phyloP scores from a whole-genome alignment of 257 asterid genomes.

The Rauvolfia tetraphylla region DNA sequence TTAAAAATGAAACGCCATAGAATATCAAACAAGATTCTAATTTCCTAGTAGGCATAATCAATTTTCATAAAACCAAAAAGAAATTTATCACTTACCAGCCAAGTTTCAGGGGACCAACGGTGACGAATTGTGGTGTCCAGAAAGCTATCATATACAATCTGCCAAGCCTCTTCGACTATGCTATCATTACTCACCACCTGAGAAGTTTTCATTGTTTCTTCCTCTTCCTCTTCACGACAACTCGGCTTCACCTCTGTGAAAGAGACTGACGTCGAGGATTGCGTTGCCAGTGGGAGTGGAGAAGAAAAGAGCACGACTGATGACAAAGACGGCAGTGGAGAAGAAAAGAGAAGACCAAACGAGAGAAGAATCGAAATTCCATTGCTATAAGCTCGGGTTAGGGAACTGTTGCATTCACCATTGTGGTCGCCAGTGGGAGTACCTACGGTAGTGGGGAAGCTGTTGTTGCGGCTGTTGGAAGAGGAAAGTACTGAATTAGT shows the following conservation, averaged over 20 bases:
- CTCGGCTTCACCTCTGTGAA: constrained; percentile 18
- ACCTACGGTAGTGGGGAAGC: background rate
- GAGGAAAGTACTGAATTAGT: background rate
- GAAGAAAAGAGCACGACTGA: constrained; percentile 24
- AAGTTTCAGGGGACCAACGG: constrained; percentile 75
- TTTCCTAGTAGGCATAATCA: background rate
- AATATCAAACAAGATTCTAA: background rate
- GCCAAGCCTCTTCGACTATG: constrained; percentile 93
- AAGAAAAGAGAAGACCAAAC: constrained; percentile 48
- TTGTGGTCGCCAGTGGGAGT: background rate
- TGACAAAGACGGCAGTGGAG: constrained; percentile 27
- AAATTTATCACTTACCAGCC: constrained; percentile 49
- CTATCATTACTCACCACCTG: constrained; percentile 60
- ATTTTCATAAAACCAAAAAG: background rate
- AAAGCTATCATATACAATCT: constrained; percentile 78
- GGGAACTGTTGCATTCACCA: background rate
- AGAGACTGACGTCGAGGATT: constrained; percentile 11
- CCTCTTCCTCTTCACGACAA: constrained; percentile 55
- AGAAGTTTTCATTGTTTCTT: constrained; percentile 21
- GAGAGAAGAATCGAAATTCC: constrained; percentile 59
- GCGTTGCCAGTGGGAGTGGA: background rate
- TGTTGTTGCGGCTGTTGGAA: background rate
- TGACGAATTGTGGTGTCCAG: constrained; percentile 56
- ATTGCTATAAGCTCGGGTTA: constrained; percentile 16
- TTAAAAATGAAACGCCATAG: background rate